phyloP scores from a whole-genome alignment of 768 basidiomycete genomes.

The Termitomyces sp. region DNA sequence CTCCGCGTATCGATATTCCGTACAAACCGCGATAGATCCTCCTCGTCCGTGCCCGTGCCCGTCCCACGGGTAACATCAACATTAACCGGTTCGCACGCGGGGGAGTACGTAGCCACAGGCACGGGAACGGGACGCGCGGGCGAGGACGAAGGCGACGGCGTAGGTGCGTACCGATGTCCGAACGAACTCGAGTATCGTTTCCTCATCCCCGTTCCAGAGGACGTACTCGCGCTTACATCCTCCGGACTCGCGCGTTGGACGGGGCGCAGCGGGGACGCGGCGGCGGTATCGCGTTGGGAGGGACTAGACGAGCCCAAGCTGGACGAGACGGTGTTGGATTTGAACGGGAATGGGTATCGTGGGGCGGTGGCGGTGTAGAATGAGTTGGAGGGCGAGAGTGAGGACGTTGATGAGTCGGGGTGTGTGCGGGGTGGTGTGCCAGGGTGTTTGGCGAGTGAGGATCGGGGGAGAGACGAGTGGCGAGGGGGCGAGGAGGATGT shows the following conservation, averaged over 20 bases:
- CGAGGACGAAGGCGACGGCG: conserved; percentile 23
- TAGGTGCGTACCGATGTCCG: conserved; percentile 57
- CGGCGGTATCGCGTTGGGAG: conserved; percentile 12
- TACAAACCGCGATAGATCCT: conserved; percentile 75
- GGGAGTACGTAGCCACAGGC: neutral
- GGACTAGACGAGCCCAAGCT: conserved; percentile 3
- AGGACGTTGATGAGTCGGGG: conserved; percentile 13
- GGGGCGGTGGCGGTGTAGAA: conserved; percentile 11
- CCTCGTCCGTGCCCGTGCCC: conserved; percentile 59
- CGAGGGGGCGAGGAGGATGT: too few relatives aligned
- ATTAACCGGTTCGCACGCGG: neutral
- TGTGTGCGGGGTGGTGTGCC: conserved; percentile 4
- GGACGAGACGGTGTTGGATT: conserved; percentile 24
- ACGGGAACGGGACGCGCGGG: conserved; percentile 1
- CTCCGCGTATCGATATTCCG: conserved; percentile 72
- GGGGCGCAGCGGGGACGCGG: conserved; percentile 1
- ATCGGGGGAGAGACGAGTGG: conserved; percentile 10
- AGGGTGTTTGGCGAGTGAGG: conserved; percentile 2
- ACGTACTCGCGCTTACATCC: conserved; percentile 3
- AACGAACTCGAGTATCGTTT: conserved; percentile 81
- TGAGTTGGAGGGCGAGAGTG: conserved; percentile 16
- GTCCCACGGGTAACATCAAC: neutral
- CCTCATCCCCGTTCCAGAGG: conserved; percentile 19
- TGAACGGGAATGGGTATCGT: conserved; percentile 23
- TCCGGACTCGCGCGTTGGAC: conserved; percentile 8